Evolutionary conservation across 23 red algal species (phyloP).

Genomic region (Agarophyton chilense): DNA sequence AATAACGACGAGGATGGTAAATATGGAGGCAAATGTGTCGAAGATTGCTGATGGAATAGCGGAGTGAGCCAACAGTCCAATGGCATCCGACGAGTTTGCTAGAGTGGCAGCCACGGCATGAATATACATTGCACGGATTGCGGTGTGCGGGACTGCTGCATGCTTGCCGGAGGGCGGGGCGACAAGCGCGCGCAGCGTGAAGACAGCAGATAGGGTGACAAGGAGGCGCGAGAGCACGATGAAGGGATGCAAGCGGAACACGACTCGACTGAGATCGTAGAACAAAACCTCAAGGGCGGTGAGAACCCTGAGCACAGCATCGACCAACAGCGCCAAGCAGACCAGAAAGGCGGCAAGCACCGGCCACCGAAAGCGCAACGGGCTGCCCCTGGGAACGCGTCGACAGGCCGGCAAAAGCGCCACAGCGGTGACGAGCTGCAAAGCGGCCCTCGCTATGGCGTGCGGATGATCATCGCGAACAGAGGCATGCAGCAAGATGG

Average conservation of each 20-base stretch:
- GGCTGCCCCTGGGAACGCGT: background rate
- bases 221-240: constrained; percentile 13
- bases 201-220: background rate
- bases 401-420: constrained; percentile 7
- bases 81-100: background rate
- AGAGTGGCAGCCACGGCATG: constrained; percentile 29
- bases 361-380: background rate
- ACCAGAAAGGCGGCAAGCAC: constrained; percentile 38
- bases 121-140: constrained; percentile 32
- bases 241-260: background rate
- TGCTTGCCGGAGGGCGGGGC: constrained; percentile 1
- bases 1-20: constrained; percentile 35
- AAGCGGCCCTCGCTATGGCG: constrained; percentile 18
- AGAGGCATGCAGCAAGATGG: constrained; percentile 5
- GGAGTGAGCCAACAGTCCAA: constrained; percentile 18
- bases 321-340: constrained; percentile 21
- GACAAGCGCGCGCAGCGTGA: background rate
- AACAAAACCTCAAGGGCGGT: constrained; percentile 34
- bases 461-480: constrained; percentile 33
- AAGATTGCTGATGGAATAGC: constrained; percentile 20
- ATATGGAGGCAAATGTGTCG: constrained; percentile 29
- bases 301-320: constrained; percentile 44
- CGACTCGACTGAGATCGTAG: constrained; percentile 15
- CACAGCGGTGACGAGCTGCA: constrained; percentile 18
- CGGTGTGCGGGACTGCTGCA: background rate